phyloP scores from a whole-genome alignment of 1,284 basidiomycete species.

The Boletus semigastroideus region DNA sequence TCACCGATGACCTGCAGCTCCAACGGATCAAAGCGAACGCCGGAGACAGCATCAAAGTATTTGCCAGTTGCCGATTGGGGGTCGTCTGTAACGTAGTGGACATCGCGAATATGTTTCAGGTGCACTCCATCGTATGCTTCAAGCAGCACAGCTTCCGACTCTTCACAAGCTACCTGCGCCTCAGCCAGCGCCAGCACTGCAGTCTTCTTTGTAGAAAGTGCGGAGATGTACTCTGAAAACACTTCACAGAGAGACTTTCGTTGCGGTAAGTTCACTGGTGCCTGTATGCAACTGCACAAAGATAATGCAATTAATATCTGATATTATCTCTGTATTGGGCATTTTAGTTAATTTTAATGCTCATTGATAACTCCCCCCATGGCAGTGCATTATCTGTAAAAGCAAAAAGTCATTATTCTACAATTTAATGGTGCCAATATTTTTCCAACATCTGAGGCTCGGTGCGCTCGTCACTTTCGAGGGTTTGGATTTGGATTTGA shows the following conservation, averaged over 20 bases:
- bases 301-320: no score
- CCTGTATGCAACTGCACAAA: no score
- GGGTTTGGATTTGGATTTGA: no score
- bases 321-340: not conserved
- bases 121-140: not conserved
- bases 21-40: not conserved
- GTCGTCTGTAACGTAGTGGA: not conserved
- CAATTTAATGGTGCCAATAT: no score
- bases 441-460: no score
- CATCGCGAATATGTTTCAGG: not conserved
- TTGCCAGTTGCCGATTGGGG: not conserved
- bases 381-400: no score
- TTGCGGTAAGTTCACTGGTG: not conserved
- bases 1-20: no score
- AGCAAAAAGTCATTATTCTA: no score
- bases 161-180: not conserved
- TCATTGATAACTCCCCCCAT: no score
- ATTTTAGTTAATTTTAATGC: no score
- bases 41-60: not conserved
- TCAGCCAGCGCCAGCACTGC: not conserved
- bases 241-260: not conserved
- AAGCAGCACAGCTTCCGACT: not conserved
- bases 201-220: not conserved
- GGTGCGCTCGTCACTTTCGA: no score
- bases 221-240: not conserved